Percentiles rank a stretch among this genome's conserved stretches.
phyloP scores from a whole-genome alignment of 352 stramenopile species.

The Phytopythium delawarense region DNA sequence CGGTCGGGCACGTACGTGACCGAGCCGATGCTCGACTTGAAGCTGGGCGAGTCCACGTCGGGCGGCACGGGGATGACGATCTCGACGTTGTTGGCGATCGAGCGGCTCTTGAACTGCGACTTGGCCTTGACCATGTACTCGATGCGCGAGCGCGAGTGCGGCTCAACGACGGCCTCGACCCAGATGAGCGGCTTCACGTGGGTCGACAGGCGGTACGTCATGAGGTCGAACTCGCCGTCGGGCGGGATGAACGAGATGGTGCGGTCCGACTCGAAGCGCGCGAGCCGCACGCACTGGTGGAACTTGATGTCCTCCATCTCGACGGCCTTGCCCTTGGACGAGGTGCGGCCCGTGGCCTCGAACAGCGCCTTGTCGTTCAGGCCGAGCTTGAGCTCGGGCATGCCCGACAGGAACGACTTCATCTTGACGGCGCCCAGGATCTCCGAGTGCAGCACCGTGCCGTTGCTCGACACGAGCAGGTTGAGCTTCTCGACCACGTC shows the following conservation, averaged over 20 bases:
- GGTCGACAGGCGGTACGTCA: constrained; percentile 98
- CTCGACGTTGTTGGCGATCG: constrained; percentile 99
- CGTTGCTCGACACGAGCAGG: constrained; percentile 94
- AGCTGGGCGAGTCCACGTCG: constrained; percentile 98
- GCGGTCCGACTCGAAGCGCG: constrained; percentile 99
- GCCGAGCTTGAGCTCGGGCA: constrained; percentile 99
- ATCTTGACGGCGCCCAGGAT: constrained; percentile 98
- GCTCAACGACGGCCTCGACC: constrained; percentile 98
- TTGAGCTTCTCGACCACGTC: constrained; percentile 99
- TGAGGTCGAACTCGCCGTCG: constrained; percentile 99
- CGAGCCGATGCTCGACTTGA: constrained; percentile 97
- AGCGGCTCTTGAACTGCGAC: constrained; percentile 98
- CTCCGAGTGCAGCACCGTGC: constrained; percentile 97
- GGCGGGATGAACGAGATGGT: constrained; percentile 99
- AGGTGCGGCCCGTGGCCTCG: constrained; percentile 91
- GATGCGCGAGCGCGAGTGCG: constrained; percentile 95
- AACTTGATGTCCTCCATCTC: constrained; percentile 99
- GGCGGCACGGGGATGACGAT: constrained; percentile 99
- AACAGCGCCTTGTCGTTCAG: constrained; percentile 99
- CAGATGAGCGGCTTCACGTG: constrained; percentile 99
- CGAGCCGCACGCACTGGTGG: constrained; percentile 98
- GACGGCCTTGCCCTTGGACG: constrained; percentile 93
- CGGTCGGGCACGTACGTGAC: constrained; percentile 99
- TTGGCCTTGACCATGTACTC: constrained; percentile 99
- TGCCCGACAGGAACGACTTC: constrained; percentile 98